Percentiles rank a stretch among this genome's conserved stretches.
phyloP scores from a whole-genome alignment of 345 rosid species.

The Rubroshorea leprosula region DNA sequence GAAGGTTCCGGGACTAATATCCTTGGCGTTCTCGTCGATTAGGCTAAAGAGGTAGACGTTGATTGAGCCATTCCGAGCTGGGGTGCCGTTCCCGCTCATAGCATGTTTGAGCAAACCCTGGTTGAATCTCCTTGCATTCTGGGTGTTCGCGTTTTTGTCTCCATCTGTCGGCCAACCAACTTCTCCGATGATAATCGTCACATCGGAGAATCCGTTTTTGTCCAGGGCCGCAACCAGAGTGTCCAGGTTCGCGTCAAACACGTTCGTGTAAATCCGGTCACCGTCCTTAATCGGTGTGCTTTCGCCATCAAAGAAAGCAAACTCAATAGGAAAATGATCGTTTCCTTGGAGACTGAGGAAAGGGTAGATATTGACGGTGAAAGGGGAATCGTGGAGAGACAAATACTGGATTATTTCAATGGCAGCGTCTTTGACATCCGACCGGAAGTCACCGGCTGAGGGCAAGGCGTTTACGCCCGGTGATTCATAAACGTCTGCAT shows the following conservation, averaged over 20 bases:
- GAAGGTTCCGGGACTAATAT: conserved; percentile 16
- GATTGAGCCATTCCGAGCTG: conserved; percentile 10
- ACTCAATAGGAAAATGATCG: conserved; percentile 35
- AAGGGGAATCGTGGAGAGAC: conserved; percentile 27
- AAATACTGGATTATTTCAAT: conserved; percentile 14
- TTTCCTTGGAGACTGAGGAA: conserved; percentile 41
- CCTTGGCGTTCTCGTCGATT: conserved; percentile 16
- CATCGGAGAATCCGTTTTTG: conserved; percentile 12
- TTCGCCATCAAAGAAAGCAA: conserved; percentile 41
- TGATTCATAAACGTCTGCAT: conserved; percentile 40
- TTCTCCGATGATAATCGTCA: conserved; percentile 16
- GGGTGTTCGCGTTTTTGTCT: conserved; percentile 15
- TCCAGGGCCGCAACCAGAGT: conserved; percentile 11
- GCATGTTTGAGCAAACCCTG: conserved; percentile 14
- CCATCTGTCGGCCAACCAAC: conserved; percentile 22
- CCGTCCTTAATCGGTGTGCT: conserved; percentile 15
- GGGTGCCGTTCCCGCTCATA: conserved; percentile 15
- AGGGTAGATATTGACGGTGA: conserved; percentile 48
- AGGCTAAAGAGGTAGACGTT: conserved; percentile 18
- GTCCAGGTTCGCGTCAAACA: conserved; percentile 20
- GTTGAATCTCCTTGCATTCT: conserved; percentile 17
- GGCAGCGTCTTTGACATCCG: conserved; percentile 14
- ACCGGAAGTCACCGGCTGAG: conserved; percentile 16
- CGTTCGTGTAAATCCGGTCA: conserved; percentile 9
- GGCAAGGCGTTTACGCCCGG: conserved; percentile 18